phyloP scores from a whole-genome alignment of 805 yeast species.

The Candida xyloterini region DNA sequence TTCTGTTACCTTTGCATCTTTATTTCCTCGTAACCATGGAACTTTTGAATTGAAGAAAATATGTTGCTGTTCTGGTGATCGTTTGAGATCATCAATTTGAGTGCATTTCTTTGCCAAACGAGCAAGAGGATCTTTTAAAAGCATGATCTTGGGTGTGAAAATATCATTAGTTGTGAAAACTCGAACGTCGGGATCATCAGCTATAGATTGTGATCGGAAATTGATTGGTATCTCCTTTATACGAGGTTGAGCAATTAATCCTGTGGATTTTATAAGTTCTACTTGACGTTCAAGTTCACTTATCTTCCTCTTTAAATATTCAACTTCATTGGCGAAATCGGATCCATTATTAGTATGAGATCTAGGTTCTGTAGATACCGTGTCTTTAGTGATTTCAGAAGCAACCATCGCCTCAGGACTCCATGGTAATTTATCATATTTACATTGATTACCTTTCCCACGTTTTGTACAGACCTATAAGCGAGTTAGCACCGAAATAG shows the following conservation, averaged over 20 bases:
- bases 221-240: neutral
- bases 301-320: neutral
- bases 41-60: conserved; percentile 12
- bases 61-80: conserved; percentile 4
- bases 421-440: conserved; percentile 19
- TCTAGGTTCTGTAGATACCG: too few relatives aligned
- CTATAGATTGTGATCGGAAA: conserved; percentile 1
- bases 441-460: conserved; percentile 25
- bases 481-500: conserved; percentile 1
- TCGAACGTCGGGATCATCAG: neutral
- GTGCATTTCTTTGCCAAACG: neutral
- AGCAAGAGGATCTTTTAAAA: conserved; percentile 18
- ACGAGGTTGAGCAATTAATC: neutral
- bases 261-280: neutral
- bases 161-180: conserved; percentile 5
- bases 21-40: neutral
- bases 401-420: neutral
- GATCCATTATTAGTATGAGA: too few relatives aligned
- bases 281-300: neutral
- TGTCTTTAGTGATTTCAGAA: too few relatives aligned
- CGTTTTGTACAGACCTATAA: conserved; percentile 25
- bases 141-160: conserved; percentile 10
- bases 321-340: neutral
- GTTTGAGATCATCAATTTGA: conserved; percentile 4
- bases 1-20: neutral